phyloP scores from a whole-genome alignment of 2,329 filamentous ascomycete genomes.

The Cordyceps sp. region DNA sequence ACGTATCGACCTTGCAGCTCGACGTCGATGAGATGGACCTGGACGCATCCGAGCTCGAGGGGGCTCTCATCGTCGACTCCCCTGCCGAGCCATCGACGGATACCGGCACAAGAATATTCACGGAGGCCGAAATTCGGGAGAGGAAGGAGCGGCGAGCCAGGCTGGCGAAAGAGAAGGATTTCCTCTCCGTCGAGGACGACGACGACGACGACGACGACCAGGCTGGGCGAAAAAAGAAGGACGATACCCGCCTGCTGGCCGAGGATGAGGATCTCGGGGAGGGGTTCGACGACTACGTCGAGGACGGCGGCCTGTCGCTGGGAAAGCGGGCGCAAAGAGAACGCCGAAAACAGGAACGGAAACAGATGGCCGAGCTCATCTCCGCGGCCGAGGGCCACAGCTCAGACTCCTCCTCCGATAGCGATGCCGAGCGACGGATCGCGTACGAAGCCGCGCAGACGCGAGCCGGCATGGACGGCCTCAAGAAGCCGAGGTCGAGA shows the following conservation, averaged over 20 bases:
- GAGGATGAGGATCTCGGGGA: constrained; percentile 91
- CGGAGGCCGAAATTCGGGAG: constrained; percentile 71
- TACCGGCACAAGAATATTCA: constrained; percentile 44
- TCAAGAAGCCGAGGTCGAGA: constrained; percentile 27
- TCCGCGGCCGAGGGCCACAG: constrained; percentile 55
- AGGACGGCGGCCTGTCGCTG: constrained; percentile 65
- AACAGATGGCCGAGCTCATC: constrained; percentile 74
- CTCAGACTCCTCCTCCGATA: constrained; percentile 50
- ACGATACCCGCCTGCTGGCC: constrained; percentile 56
- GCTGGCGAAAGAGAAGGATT: constrained; percentile 52
- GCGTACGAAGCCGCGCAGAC: constrained; percentile 83
- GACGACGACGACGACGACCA: constrained; percentile 29
- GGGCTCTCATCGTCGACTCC: constrained; percentile 45
- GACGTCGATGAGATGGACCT: constrained; percentile 35
- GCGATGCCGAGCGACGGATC: constrained; percentile 52
- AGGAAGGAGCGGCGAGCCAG: constrained; percentile 83
- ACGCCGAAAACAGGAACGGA: constrained; percentile 45
- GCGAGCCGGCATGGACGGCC: constrained; percentile 66
- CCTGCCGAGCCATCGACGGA: constrained; percentile 13
- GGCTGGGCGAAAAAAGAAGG: constrained; percentile 35
- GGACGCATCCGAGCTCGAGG: constrained; percentile 44
- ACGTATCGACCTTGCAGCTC: constrained; percentile 29
- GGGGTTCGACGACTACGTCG: constrained; percentile 82
- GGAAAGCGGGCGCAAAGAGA: constrained; percentile 67
- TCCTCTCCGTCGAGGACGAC: constrained; percentile 46